Conservation (phyloP, 1,284 basidiomycete genomes). For the Wolfiporia cocos region DNA sequence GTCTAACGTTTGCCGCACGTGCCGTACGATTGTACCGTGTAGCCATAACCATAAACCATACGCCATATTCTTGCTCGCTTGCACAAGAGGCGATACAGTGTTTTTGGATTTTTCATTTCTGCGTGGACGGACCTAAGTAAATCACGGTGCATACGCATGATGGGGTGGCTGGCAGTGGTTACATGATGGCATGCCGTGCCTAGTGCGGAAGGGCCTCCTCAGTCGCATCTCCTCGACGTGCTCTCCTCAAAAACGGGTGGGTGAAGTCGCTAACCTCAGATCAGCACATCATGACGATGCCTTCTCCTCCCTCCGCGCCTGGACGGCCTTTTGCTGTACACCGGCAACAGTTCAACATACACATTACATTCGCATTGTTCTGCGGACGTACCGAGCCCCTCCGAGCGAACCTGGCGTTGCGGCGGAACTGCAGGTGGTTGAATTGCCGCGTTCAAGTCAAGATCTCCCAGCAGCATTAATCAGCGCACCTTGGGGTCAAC, state of each 20-base stretch:
- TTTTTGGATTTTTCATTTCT: conserved; percentile 27
- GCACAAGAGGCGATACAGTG: conserved; percentile 8
- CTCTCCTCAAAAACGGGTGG: conserved; percentile 4
- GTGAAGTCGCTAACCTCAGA: neutral
- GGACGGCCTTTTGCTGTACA: conserved; percentile 52
- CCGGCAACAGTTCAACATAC: neutral
- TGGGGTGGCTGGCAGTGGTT: conserved; percentile 15
- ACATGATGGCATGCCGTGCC: conserved; percentile 21
- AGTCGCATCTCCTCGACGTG: neutral
- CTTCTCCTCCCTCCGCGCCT: conserved; percentile 56
- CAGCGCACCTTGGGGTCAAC: conserved; percentile 77
- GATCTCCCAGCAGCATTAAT: neutral
- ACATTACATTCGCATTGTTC: too few species aligned
- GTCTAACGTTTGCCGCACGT: too few species aligned
- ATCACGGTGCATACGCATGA: conserved; percentile 22
- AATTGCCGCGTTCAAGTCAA: too few species aligned
- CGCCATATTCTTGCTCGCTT: neutral
- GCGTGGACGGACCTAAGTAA: conserved; percentile 23
- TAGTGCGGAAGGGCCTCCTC: conserved; percentile 8
- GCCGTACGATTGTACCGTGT: neutral
- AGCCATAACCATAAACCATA: neutral
- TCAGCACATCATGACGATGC: conserved; percentile 34
- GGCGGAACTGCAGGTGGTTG: conserved; percentile 70
- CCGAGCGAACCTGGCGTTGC: conserved; percentile 77
- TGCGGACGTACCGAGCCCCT: conserved; percentile 65